phyloP scores from a whole-genome alignment of 2,329 filamentous ascomycete genomes.

The Stachybotrys chlorohalonatus region DNA sequence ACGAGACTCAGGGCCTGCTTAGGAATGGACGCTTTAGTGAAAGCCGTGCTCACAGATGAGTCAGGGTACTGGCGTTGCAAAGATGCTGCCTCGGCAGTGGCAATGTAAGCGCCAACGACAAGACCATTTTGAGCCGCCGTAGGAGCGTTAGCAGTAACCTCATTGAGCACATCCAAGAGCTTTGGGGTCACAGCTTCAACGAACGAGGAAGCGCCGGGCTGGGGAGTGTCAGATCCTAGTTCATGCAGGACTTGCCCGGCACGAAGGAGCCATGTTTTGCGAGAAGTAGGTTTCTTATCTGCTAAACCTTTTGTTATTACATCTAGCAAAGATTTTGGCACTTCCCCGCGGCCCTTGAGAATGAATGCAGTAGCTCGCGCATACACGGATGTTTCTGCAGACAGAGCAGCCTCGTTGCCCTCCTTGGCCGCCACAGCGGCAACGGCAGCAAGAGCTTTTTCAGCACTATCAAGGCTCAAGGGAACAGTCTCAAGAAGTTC shows the following conservation, averaged over 20 bases:
- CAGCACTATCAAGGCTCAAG: constrained; percentile 50
- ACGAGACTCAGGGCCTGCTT: constrained; percentile 59
- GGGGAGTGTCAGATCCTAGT: constrained; percentile 32
- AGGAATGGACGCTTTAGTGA: constrained; percentile 51
- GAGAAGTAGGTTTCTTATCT: constrained; percentile 74
- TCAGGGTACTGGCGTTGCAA: constrained; percentile 46
- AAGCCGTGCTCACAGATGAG: constrained; percentile 29
- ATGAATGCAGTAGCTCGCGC: constrained; percentile 55
- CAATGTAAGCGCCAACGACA: constrained; percentile 70
- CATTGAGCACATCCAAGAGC: constrained; percentile 63
- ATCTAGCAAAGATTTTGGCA: constrained; percentile 61
- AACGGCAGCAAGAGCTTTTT: constrained; percentile 58
- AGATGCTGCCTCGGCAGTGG: constrained; percentile 53
- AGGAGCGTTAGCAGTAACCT: constrained; percentile 69
- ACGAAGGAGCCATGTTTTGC: constrained; percentile 72
- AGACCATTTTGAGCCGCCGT: constrained; percentile 73
- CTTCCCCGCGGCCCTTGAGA: constrained; percentile 47
- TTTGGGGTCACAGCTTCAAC: constrained; percentile 43
- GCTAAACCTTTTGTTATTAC: constrained; percentile 70
- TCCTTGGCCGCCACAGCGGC: constrained; percentile 69
- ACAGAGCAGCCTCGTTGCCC: constrained; percentile 75
- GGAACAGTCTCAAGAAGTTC: constrained; percentile 66
- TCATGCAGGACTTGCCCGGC: constrained; percentile 62
- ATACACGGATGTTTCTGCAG: constrained; percentile 65
- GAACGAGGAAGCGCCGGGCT: constrained; percentile 39